A percentile compares a stretch with the other conserved stretches of the same genome.
phyloP scores from a whole-genome alignment of 2,329 filamentous ascomycete species.

The Cryphonectria radicalis region DNA sequence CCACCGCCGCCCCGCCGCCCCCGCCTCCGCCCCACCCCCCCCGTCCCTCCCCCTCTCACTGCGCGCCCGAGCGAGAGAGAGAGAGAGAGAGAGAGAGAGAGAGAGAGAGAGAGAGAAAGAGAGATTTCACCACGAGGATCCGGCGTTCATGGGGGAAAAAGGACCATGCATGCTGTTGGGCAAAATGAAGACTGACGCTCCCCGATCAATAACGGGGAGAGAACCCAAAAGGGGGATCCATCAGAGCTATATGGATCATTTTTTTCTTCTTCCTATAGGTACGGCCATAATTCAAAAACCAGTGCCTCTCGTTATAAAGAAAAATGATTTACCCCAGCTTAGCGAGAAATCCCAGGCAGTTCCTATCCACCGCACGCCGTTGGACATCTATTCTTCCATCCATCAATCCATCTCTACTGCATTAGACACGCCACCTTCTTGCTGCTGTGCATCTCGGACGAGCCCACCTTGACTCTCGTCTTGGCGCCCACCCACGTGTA shows the following conservation, averaged over 20 bases:
- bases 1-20: too few relatives aligned
- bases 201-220: background rate
- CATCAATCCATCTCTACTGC: conserved; percentile 44
- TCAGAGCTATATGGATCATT: conserved; percentile 10
- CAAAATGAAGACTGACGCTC: background rate
- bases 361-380: background rate
- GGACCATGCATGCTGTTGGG: background rate
- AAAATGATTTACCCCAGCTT: conserved; percentile 17
- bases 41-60: too few relatives aligned
- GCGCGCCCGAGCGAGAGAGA: too few relatives aligned
- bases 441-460: conserved; percentile 70
- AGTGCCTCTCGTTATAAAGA: conserved; percentile 1
- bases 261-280: conserved; percentile 15
- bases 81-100: too few relatives aligned
- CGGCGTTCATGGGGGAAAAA: background rate
- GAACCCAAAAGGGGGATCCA: too few relatives aligned
- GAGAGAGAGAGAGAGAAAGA: background rate
- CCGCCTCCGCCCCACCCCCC: too few relatives aligned
- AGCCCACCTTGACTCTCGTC: conserved; percentile 66
- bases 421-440: conserved; percentile 73
- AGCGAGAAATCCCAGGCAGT: conserved; percentile 23
- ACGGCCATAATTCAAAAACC: conserved; percentile 20
- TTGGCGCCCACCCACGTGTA: conserved; percentile 68
- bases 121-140: background rate
- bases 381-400: background rate